Conservation (phyloP, 1,139 yeast species). For the Pichia sp. region DNA sequence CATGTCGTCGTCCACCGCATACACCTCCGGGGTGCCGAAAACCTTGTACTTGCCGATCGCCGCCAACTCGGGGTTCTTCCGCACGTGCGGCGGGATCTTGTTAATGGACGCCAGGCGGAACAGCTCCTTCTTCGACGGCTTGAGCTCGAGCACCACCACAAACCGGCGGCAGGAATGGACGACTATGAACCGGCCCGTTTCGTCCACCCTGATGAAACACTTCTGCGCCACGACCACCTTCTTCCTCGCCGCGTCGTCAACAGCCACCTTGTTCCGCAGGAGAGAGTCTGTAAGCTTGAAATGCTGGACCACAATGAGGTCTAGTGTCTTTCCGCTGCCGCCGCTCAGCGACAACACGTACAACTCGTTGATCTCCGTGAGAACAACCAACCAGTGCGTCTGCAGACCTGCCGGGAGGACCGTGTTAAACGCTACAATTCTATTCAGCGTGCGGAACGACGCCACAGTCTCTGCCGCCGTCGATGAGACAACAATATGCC, state of each 20-base stretch:
- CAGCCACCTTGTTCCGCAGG: background rate
- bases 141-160: slow-evolving; percentile 7
- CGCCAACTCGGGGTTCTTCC: background rate
- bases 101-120: slow-evolving; percentile 2
- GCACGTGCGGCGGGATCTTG: slow-evolving; percentile 1
- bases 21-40: slow-evolving; percentile 3
- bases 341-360: slow-evolving; percentile 4
- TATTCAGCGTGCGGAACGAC: slow-evolving; percentile 4
- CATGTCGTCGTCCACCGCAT: slow-evolving; percentile 1
- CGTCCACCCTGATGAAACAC: slow-evolving; percentile 11
- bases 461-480: background rate
- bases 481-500: background rate
- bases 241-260: background rate
- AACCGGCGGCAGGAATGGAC: slow-evolving; percentile 8
- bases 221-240: slow-evolving; percentile 4
- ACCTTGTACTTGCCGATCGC: slow-evolving; percentile 5
- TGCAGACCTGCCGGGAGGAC: slow-evolving; percentile 6
- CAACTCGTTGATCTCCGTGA: slow-evolving; percentile 12
- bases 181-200: slow-evolving; percentile 1
- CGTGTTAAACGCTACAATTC: slow-evolving; percentile 8
- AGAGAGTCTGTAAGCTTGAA: background rate
- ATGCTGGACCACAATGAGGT: slow-evolving; percentile 3
- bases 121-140: slow-evolving; percentile 10
- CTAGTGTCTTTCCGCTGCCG: background rate
- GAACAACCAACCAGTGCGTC: slow-evolving; percentile 9